Conservation (phyloP, 23 red algal species). For the Porphyridium purpureum region DNA sequence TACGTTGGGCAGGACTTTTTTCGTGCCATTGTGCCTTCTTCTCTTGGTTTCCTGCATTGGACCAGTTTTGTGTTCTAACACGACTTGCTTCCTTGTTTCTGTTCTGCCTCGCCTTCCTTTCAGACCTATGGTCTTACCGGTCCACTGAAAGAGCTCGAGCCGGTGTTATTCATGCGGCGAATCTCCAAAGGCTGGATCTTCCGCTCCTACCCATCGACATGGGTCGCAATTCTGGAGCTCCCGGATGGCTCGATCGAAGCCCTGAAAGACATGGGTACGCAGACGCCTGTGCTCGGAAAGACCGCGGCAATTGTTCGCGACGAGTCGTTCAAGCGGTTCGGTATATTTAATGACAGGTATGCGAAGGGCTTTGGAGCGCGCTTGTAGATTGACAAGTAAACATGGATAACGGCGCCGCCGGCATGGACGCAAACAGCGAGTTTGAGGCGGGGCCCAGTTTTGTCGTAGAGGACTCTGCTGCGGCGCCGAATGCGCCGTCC, state of each 20-base stretch:
- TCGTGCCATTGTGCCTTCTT: too few relatives aligned
- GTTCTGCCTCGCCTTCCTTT: too few relatives aligned
- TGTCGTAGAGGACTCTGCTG: too few relatives aligned
- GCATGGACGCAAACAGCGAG: too few relatives aligned
- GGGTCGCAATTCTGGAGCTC: slow-evolving; percentile 31
- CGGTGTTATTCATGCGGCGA: slow-evolving; percentile 41
- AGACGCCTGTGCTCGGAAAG: slow-evolving; percentile 24
- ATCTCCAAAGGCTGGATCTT: slow-evolving; percentile 50
- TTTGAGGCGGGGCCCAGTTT: too few relatives aligned
- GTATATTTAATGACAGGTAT: slow-evolving; percentile 56
- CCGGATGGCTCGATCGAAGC: slow-evolving; percentile 29
- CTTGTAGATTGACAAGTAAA: too few relatives aligned
- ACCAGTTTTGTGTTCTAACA: too few relatives aligned
- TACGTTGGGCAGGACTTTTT: too few relatives aligned
- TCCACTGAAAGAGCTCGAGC: slow-evolving; percentile 28
- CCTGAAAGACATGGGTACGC: slow-evolving; percentile 11
- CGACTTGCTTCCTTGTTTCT: too few relatives aligned
- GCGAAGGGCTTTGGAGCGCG: slow-evolving; percentile 51
- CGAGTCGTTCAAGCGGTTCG: slow-evolving; percentile 29
- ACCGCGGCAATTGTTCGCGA: slow-evolving; percentile 23
- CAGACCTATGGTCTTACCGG: slow-evolving; percentile 54
- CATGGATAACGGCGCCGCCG: too few relatives aligned
- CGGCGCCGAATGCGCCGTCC: too few relatives aligned
- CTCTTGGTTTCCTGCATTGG: too few relatives aligned
- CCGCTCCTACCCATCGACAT: slow-evolving; percentile 19